Conservation (phyloP, 306 rosid species). For the Citrullus colocynthis region DNA sequence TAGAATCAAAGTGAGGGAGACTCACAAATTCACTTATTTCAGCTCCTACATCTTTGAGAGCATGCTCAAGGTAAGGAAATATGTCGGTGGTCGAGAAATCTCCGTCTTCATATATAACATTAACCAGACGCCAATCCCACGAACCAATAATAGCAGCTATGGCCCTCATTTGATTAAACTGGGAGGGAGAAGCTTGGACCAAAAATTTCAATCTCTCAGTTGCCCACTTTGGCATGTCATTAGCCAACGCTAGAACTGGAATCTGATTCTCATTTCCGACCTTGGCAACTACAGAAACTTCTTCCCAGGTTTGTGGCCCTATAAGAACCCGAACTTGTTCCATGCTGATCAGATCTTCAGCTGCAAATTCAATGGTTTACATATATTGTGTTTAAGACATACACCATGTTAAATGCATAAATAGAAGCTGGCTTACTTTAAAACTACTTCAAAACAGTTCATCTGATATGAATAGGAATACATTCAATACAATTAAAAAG, state of each 20-base stretch:
- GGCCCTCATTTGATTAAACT: conserved; percentile 27
- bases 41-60: conserved; percentile 17
- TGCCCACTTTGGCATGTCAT: conserved; percentile 32
- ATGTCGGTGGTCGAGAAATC: conserved; percentile 17
- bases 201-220: conserved; percentile 24
- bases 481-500: not conserved
- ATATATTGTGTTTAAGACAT: not conserved
- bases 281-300: conserved; percentile 20
- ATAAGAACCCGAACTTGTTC: conserved; percentile 25
- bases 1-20: conserved; percentile 22
- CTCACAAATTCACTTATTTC: conserved; percentile 13
- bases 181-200: conserved; percentile 21
- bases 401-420: not conserved
- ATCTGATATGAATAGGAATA: not conserved
- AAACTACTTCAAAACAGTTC: not conserved
- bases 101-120: conserved; percentile 27
- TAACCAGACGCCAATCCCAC: conserved; percentile 26
- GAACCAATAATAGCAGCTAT: conserved; percentile 35
- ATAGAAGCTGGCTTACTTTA: not conserved
- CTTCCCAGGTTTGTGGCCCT: conserved; percentile 40
- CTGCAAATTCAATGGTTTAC: conserved; percentile 17
- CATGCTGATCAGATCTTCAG: conserved; percentile 18
- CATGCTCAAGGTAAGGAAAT: conserved; percentile 20
- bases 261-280: conserved; percentile 14
- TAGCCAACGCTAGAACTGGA: conserved; percentile 29